Evolutionary conservation across 805 yeast genomes (phyloP).

Genomic region (Isabelozyma rhagii): DNA sequence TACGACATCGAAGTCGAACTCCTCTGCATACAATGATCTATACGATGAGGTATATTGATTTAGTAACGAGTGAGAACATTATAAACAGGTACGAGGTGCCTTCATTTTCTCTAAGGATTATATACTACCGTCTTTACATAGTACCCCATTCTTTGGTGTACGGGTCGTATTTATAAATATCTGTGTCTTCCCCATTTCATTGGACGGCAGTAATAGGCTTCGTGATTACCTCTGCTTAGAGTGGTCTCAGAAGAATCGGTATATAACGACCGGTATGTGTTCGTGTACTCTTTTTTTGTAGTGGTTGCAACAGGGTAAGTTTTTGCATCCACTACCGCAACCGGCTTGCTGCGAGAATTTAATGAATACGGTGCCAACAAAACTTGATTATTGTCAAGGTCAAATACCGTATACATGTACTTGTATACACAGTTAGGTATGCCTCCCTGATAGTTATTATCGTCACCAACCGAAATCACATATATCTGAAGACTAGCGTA

Average conservation of each 20-base stretch:
- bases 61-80: no score
- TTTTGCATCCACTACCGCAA: background rate
- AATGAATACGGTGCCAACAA: constrained; percentile 1
- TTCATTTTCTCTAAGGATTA: no score
- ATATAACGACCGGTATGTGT: background rate
- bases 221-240: background rate
- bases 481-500: constrained; percentile 4
- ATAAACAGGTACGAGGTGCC: no score
- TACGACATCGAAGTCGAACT: no score
- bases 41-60: no score
- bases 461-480: constrained; percentile 4
- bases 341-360: no score
- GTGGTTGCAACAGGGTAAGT: background rate
- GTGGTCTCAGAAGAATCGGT: background rate
- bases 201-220: no score
- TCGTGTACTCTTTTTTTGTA: background rate
- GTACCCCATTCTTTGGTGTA: no score
- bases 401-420: constrained; percentile 1
- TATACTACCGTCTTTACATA: no score
- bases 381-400: background rate
- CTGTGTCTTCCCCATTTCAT: background rate
- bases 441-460: background rate
- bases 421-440: background rate
- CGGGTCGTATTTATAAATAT: no score
- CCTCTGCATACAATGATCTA: no score